Base-by-base conservation (phyloP, 345 rosid species). In the Geranium rotundifolium region DNA sequence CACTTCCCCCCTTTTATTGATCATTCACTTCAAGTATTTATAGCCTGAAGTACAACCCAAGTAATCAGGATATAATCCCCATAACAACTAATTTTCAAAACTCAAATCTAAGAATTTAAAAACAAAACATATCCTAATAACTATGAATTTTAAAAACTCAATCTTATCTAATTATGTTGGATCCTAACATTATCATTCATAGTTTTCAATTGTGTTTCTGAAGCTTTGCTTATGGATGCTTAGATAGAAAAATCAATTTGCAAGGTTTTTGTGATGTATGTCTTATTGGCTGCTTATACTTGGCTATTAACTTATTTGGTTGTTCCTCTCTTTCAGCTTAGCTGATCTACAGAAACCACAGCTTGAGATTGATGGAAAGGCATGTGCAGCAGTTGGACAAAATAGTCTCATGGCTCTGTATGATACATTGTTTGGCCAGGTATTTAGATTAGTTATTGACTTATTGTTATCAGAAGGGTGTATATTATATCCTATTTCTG, bases 321-420 rank as follows among this genome's bases (percentile, higher is more conserved):
- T 41, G 17, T 74, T 59, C 5, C 19, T 67, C 59, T 68, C 29
- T 72, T 71, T 19, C 74, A 88, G 99, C 78, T 86, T 95, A 60
- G 90, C 97, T 60, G 97, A 95, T 76, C 99, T 95, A 54, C 99
- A 95, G 73, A 90, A 90, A 67, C 97, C 97, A 39, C 99, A 84
- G 76, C 62, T 64, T 65, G 97, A 95, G 60, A 82, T 90, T 67
- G 90, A 86, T 76, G 99, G 99, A 65, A 95, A 95, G 83, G 99
- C 92, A 29, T 95, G 97, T 74, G 99, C 99, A 20, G 99, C 90
- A 74, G 99, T 95, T 71, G 99, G 99, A 70, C 99, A 95, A 73
- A 95, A 84, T 63, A 79, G 95, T 76, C 86, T 95, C 39, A 90
- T 95, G 99, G 91, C 99, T 70, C 76, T 90, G 55, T 95, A 90